phyloP scores from a whole-genome alignment of 768 basidiomycete species.

The Mycena belliarum region DNA sequence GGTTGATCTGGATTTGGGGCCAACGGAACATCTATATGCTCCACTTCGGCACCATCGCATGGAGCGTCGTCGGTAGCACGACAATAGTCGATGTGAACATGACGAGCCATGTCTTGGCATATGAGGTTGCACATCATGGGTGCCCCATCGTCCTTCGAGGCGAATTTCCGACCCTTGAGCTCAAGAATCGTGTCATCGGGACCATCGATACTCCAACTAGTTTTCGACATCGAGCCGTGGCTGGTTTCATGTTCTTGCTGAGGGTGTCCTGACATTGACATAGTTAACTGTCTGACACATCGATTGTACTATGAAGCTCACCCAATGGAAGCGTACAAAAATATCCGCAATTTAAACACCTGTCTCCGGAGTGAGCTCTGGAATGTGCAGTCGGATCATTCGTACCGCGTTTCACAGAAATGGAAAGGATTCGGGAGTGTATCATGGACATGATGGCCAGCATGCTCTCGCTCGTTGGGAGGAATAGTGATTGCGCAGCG shows the following conservation, averaged over 20 bases:
- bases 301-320: neutral
- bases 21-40: slow-evolving; percentile 45
- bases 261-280: slow-evolving; percentile 47
- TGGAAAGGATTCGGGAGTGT: slow-evolving; percentile 46
- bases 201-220: slow-evolving; percentile 56
- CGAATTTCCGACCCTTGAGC: slow-evolving; percentile 55
- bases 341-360: slow-evolving; percentile 55
- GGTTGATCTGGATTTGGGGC: slow-evolving; percentile 44
- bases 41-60: slow-evolving; percentile 45
- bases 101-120: slow-evolving; percentile 55
- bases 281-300: neutral
- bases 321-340: slow-evolving; percentile 55
- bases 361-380: neutral
- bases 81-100: slow-evolving; percentile 59
- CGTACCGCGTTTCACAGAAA: slow-evolving; percentile 49
- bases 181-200: slow-evolving; percentile 50
- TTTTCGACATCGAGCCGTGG: slow-evolving; percentile 63
- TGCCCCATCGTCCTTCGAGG: slow-evolving; percentile 54
- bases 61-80: slow-evolving; percentile 33
- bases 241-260: slow-evolving; percentile 63
- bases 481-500: slow-evolving; percentile 49
- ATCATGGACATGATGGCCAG: slow-evolving; percentile 49
- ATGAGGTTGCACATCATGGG: slow-evolving; percentile 64
- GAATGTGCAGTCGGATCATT: neutral
- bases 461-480: slow-evolving; percentile 40